Base-by-base conservation (phyloP, 768 basidiomycete species). In the Lyophyllum atratum region DNA sequence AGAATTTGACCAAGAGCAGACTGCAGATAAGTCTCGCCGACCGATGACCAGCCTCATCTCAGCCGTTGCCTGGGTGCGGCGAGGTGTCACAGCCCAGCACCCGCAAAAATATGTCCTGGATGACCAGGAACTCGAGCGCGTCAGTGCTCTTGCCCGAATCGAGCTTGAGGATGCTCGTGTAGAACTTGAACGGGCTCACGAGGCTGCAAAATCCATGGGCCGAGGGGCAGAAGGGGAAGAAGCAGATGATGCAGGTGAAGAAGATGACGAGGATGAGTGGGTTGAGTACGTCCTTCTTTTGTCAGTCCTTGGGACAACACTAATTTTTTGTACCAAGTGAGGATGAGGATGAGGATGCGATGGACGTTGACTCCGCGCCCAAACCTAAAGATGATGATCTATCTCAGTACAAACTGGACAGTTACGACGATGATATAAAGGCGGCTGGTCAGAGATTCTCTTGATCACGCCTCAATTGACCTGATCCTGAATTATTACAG, bases 41-140 rank as follows among this genome's bases (percentile, higher is more conserved):
- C 45, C 22, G 65, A 90, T 90, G 89, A 88, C 84, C 70, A 86
- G 79, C 69, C 82, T 91, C 73, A 89, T 91, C 70, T 91, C 89
- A 50, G 80, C 83, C 51, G 80, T 89, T 43, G 75, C 87, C 54
- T 91, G 89, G 93, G 89, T 97, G 25, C 85, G 85, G 60, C 82
- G 90, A 52, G 95, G 97, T 9, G 83, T 86, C 17, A 78, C 95
- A 2, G 76, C 80, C 3, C 80, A 80, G 45, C 82, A 94, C 62
- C 96, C 97, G 1, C 74, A 77, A 67, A 93, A 91, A 76, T 98
- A 98, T 72, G 81, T 90, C 50, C 85, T 98, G 28, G 93, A 97
- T 66, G 92, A 95, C 66, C 76, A 84, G 50, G 97, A 99, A 72
- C 79, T 98, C 12, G 85, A 90, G 67, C 85, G 97, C 24, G 92